Evolutionary conservation across 1,139 yeast genomes (phyloP), one percentile per base, ranked within the genome.

Genomic region (Yamadazyma songkhlaensis): DNA sequence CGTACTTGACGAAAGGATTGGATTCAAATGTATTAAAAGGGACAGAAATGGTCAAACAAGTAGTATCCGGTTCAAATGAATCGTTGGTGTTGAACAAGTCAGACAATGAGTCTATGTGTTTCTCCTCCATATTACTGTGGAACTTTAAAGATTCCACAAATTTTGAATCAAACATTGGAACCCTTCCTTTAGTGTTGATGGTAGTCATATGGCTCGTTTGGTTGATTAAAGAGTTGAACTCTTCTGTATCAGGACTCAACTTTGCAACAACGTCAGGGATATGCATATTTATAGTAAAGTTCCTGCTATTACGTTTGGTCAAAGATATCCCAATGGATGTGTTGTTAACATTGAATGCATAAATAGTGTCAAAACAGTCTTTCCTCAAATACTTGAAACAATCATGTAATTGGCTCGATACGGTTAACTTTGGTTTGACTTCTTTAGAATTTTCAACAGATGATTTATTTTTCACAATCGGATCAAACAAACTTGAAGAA

Each of bases 251-350:
- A 0, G 74, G 74, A 2, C 59, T 25, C 2, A 67, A 29, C 32
- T 50, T 53, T 3, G 73, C 53, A 3, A 61, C 59, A 3, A 70
- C 37, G 45, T 72, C 78, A 2, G 76, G 75, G 11, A 73, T 49
- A 44, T 74, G 79, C n/a, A 74, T 41, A 48, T 49, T 37, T 48
- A 45, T 12, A 4, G 24, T 6, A 21, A 32, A 48, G 23, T 46
- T 46, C 12, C 52, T 31, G 23, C 45, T 29, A 25, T 46, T 47
- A 11, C 35, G 13, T 23, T 39, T 39, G 9, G 31, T 39, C 13
- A 43, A 30, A 3, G 46, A 43, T 5, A 43, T 31, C 2, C 43
- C 46, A 15, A 43, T 27, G 9, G 24, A 20, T 9, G 32, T 23
- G 3, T 24, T 13, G 5, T 14, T 15, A 22, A 34, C 8, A 3